phyloP scores from a whole-genome alignment of 306 rosid species.

The Prunus fruticosa region DNA sequence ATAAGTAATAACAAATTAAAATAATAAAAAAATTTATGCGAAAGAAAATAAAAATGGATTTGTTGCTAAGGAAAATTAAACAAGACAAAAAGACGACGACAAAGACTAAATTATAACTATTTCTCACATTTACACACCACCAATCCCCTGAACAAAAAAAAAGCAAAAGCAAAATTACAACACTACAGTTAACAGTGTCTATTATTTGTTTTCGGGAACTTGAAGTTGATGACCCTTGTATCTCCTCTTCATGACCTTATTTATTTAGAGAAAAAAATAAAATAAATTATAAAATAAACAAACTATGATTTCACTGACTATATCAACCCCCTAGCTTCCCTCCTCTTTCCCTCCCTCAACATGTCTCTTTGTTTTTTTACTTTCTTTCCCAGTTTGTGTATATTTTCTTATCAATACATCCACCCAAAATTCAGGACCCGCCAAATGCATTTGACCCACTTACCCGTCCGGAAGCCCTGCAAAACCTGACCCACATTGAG shows the following conservation, averaged over 20 bases:
- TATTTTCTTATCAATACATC: conserved; percentile 7
- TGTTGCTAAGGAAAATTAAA: neutral
- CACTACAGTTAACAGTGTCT: neutral
- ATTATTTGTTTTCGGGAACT: conserved; percentile 41
- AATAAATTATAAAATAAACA: conserved; percentile 46
- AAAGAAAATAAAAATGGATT: neutral
- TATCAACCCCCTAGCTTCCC: neutral
- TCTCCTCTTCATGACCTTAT: conserved; percentile 37
- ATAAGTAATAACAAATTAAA: neutral
- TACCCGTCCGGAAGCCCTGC: conserved; percentile 10
- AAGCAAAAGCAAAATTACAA: conserved; percentile 22
- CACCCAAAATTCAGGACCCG: conserved; percentile 14
- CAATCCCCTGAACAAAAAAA: conserved; percentile 19
- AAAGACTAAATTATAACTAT: conserved; percentile 19
- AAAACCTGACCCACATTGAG: conserved; percentile 16
- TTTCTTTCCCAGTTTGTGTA: conserved; percentile 2
- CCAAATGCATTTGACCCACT: conserved; percentile 3
- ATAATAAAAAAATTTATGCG: neutral
- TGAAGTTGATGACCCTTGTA: conserved; percentile 11
- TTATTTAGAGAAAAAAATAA: conserved; percentile 58
- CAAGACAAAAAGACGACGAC: neutral
- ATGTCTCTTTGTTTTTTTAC: conserved; percentile 27
- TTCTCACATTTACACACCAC: conserved; percentile 46
- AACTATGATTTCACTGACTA: conserved; percentile 36
- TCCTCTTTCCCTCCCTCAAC: conserved; percentile 4